Conservation (phyloP, 192 early-diverging fungal genomes). For the Podila horticola region DNA sequence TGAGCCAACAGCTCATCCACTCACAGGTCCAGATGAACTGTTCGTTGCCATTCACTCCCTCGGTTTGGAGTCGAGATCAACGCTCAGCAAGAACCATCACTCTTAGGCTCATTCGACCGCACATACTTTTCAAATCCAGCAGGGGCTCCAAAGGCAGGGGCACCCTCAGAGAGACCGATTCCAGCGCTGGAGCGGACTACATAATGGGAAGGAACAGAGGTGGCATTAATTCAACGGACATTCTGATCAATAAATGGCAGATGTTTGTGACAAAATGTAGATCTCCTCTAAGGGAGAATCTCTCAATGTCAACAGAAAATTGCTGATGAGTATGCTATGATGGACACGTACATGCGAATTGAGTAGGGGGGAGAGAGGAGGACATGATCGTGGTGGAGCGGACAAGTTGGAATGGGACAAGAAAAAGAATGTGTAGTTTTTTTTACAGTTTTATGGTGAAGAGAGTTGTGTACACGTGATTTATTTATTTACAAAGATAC, state of each 20-base stretch:
- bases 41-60: no score
- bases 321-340: not conserved
- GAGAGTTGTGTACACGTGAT: not conserved
- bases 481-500: not conserved
- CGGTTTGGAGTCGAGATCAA: not conserved
- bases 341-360: conserved; percentile 65
- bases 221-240: not conserved
- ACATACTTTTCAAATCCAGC: conserved; percentile 64
- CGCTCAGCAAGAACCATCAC: no score
- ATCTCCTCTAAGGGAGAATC: not conserved
- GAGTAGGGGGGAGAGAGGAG: conserved; percentile 57
- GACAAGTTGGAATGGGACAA: conserved; percentile 23
- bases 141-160: conserved; percentile 60
- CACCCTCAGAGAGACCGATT: conserved; percentile 62
- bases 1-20: not conserved
- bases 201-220: not conserved
- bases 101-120: not conserved
- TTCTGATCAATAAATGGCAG: conserved; percentile 10
- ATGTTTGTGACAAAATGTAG: no score
- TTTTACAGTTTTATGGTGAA: no score
- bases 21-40: not conserved
- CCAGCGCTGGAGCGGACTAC: conserved; percentile 65
- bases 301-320: not conserved
- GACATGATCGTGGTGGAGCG: conserved; percentile 36
- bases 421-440: conserved; percentile 2